Base-by-base conservation (phyloP, 108 stramenopile species). In the Cyclotella atomus region DNA sequence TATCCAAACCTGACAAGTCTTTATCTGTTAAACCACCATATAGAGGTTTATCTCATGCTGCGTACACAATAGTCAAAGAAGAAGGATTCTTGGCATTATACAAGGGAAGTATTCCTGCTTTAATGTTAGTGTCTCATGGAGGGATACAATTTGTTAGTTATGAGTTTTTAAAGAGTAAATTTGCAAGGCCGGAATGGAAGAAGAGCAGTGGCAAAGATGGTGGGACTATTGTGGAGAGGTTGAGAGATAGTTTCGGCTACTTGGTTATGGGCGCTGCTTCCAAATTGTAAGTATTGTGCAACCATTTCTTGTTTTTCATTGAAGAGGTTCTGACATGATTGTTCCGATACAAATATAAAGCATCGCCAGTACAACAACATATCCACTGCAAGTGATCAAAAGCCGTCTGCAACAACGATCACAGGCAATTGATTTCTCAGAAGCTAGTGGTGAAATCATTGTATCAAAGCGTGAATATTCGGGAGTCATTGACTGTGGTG, bases 101-200 rank as follows among this genome's bases (percentile, higher is more conserved):
- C 83, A 93, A 90, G 25, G 99, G 99, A 49, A 67, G 93, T 30
- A 80, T 95, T 29, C 97, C 98, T 3, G 97, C 98, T 20, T 73
- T 99, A 29, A 56, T 98, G 65, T 78, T 99, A 32, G 95, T 94
- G 28, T 96, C 96, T 54, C 97, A 99, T 74, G 99, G 99, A 52
- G 97, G 95, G 19, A 85, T 99, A 55, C 99, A 99, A 79, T 98
- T 98, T 81, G 94, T 93, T 10, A 87, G 88, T 0, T 99, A 99
- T 81, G 98, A 99, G 74, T 92, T 90, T 77, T 83, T 99, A 20
- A 96, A 95, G 59, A 82, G 84, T 17, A 82, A 81, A 33, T 91
- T 92, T 63, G 86, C 78, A 23, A 24, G 55, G 53, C 0, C 54
- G 47, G 35, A 67, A 36, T 83, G 19, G 28, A 61, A 80, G 64